Percentiles rank a stretch among this genome's conserved stretches.
These are phyloP conservation scores for Penicillium malachiteum DNA, from an alignment of 495 filamentous ascomycete species.

Conservation along the genomic window DNA sequence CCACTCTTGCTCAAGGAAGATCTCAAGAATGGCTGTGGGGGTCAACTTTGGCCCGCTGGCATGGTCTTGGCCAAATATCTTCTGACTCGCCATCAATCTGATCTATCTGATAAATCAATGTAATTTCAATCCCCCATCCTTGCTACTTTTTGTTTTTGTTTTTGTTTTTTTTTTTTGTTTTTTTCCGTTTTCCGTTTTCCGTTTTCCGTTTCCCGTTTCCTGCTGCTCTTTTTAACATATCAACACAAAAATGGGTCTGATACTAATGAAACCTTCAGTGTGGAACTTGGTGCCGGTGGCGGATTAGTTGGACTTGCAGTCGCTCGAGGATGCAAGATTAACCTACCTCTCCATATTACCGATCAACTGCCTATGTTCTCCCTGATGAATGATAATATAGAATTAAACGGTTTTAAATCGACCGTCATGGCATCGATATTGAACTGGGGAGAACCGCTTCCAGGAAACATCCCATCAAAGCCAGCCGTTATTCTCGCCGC, in stretches of 20 bases:
- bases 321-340: conserved; percentile 36
- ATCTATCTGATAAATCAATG: conserved; percentile 68
- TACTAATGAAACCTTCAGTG: conserved; percentile 44
- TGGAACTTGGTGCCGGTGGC: conserved; percentile 90
- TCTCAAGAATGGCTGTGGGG: conserved; percentile 82
- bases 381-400: conserved; percentile 81
- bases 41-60: conserved; percentile 91
- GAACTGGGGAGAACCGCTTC: conserved; percentile 64
- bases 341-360: conserved; percentile 65
- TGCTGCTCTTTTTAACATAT: background rate
- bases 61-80: conserved; percentile 84
- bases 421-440: conserved; percentile 62
- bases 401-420: conserved; percentile 67
- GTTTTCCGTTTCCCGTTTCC: conserved; percentile 8
- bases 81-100: conserved; percentile 62
- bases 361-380: conserved; percentile 82
- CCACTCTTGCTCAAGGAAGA: conserved; percentile 82
- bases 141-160: background rate
- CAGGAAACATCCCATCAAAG: conserved; percentile 33
- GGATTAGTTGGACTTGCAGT: conserved; percentile 70
- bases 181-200: conserved; percentile 3
- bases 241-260: background rate
- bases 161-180: no score
- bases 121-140: conserved; percentile 27
- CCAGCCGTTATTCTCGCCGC: conserved; percentile 86